Evolutionary conservation across 2,329 filamentous ascomycete genomes (phyloP), one percentile per base, ranked within the genome.

Genomic region (Fusarium redolens): DNA sequence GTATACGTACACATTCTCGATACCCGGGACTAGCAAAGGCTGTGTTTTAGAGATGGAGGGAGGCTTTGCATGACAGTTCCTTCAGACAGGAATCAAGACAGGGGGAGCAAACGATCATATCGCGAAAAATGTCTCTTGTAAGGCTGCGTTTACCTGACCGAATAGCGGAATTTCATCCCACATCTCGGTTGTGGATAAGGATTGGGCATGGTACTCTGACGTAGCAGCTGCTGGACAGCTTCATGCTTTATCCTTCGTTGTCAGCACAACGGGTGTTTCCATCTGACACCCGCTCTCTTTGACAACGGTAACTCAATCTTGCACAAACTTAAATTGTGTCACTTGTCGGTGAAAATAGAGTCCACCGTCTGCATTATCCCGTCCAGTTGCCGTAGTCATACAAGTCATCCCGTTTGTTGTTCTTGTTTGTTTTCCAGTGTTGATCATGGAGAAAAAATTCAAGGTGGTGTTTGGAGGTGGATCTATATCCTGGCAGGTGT

Each of bases 11-110:
- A 61, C 54, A 30, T 25, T 54, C 48, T 54, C 28, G 48, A 65
- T 68, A 67, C 65, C 65, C 65, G 68, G 65, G 59, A 57, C 65
- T 68, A 72, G 50, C 28, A 61, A 62, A 56, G 73, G 73, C 71
- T 71, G 73, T 75, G 72, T 68, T 69, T 31, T 47, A 13, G 45
- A 64, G 68, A 61, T 66, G 64, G 58, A 68, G 57, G 54, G 68
- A 68, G 68, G 67, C 68, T 62, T 71, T 63, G 68, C 62, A 55
- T 28, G 51, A n/a, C 37, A 43, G 43, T 56, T 38, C 65, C 45
- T 41, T 14, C 10, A 40, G 50, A 54, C 17, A 44, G 41, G 10
- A 44, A 44, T 33, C 35, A 56, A 33, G 22, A 17, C 50, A 62
- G 5, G 41, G 61, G 30, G 52, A 48, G 12, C 17, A 37, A 48